Base-by-base conservation (phyloP, 75 land plant genomes). In the Adiantum capillusveneris region DNA sequence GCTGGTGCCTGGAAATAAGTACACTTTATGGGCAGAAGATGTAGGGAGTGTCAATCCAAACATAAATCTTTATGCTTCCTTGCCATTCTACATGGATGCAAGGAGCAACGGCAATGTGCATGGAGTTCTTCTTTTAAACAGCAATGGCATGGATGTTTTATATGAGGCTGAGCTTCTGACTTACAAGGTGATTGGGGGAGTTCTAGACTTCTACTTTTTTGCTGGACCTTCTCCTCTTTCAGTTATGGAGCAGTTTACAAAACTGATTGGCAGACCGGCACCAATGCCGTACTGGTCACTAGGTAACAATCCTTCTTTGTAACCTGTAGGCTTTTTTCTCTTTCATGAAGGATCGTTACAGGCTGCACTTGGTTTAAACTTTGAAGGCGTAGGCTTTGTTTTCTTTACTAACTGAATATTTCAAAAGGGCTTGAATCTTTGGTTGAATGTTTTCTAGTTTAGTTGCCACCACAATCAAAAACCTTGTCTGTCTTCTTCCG, bases 221-320 rank as follows among this genome's bases (percentile, higher is more conserved):
- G 42, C 82, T 24, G 94, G 97, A 1, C 65, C 86, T 0, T 31
- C 82, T 9, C 97, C 97, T 0, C 37, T 91, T 25, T 60, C 25
- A 18, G 89, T 88, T 50, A 81, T 91, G 53, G 80, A 91, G 60
- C 94, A 88, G 67, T 91, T 88, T 43, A 91, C 97, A 25, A 1
- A 53, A 16, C 66, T 91, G 13, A 61, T 82, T 16, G 97, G 97
- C 1, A 29, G 86, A 18, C 97, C 89, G 9, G 97, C 94, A 59
- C 80, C 97, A 1, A 82, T 85, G 86, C 97, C 97, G 25, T 88
- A 88, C 65, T 91, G 97, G 89, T 67, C 97, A 29, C 66, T 92
- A 16, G 97, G 97, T 84, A 53, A 12, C 17, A 6, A 14, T 17
- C 17, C 5, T 7, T 20, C 14, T 46, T 46, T 5, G 21, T 7